Percentiles rank a stretch among this genome's conserved stretches.
Conservation (phyloP, 2,329 filamentous ascomycete genomes). For the Paraconiothyrium brasiliense region DNA sequence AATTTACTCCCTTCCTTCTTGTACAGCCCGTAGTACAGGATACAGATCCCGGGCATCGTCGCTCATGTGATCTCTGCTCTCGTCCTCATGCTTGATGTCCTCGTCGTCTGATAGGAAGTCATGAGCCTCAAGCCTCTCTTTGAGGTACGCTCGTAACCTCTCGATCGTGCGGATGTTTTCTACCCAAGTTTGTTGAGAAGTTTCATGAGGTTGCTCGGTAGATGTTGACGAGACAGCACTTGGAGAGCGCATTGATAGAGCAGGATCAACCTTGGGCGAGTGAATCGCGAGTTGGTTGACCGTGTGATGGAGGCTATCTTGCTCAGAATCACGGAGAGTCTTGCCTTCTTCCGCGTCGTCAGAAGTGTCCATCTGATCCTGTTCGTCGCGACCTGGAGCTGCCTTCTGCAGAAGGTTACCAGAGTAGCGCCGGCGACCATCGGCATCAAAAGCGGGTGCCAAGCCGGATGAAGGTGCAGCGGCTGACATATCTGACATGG, state of each 20-base stretch:
- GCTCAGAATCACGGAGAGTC: conserved; percentile 45
- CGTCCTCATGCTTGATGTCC: conserved; percentile 37
- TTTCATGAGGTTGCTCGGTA: conserved; percentile 44
- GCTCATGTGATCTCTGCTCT: conserved; percentile 36
- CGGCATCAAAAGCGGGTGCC: conserved; percentile 69
- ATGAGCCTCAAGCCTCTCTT: conserved; percentile 62
- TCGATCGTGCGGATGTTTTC: conserved; percentile 72
- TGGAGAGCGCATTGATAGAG: conserved; percentile 49
- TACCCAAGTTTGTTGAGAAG: conserved; percentile 65
- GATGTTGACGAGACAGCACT: conserved; percentile 48
- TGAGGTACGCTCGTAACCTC: conserved; percentile 66
- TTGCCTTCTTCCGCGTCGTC: conserved; percentile 46
- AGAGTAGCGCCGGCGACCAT: conserved; percentile 69
- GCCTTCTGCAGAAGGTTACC: conserved; percentile 66
- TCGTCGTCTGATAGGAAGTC: conserved; percentile 55
- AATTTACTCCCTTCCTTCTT: conserved; percentile 48
- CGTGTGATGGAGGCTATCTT: conserved; percentile 48
- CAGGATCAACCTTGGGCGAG: conserved; percentile 53
- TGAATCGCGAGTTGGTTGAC: conserved; percentile 51
- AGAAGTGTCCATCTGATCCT: conserved; percentile 54
- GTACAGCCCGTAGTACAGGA: conserved; percentile 52
- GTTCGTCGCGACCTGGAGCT: conserved; percentile 44
- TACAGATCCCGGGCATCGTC: conserved; percentile 53
- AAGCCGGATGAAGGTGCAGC: conserved; percentile 75
- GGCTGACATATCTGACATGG: conserved; percentile 68